A percentile compares a stretch with the other conserved stretches of the same genome.
Evolutionary conservation across 108 stramenopile genomes (phyloP).

Genomic region (Aurantiochytrium sp.): DNA sequence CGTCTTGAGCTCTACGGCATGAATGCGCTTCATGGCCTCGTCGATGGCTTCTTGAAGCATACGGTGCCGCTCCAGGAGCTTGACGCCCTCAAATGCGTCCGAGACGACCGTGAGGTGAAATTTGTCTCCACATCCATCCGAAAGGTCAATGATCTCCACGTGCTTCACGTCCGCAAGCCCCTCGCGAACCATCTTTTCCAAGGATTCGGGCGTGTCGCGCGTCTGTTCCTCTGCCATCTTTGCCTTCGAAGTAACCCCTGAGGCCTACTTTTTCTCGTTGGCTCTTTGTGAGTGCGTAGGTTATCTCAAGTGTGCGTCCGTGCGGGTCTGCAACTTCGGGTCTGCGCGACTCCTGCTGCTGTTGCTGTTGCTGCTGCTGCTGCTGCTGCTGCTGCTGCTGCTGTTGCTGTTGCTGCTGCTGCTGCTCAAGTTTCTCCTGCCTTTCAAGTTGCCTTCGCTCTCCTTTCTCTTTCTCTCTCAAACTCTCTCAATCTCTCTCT

Average conservation of each 20-base stretch:
- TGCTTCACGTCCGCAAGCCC: neutral
- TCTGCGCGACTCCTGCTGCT: neutral
- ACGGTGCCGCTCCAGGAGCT: constrained; percentile 1
- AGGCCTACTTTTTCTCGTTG: no score
- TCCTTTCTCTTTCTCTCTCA: neutral
- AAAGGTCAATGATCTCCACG: neutral
- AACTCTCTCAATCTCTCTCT: neutral
- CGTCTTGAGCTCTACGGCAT: neutral
- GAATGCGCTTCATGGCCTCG: neutral
- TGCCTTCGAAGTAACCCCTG: no score
- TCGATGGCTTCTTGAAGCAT: neutral
- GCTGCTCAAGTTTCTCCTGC: neutral
- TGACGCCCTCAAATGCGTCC: neutral
- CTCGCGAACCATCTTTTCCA: neutral
- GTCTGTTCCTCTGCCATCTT: no score
- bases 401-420: neutral
- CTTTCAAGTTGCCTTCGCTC: neutral
- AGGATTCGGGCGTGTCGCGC: neutral
- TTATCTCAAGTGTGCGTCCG: no score
- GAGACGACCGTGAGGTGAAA: neutral
- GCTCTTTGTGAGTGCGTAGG: no score
- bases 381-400: neutral
- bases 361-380: neutral
- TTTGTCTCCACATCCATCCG: constrained; percentile 7
- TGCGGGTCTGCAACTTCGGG: neutral